Conservation (phyloP, 2,329 filamentous ascomycete species). For the Diaporthe sp. region DNA sequence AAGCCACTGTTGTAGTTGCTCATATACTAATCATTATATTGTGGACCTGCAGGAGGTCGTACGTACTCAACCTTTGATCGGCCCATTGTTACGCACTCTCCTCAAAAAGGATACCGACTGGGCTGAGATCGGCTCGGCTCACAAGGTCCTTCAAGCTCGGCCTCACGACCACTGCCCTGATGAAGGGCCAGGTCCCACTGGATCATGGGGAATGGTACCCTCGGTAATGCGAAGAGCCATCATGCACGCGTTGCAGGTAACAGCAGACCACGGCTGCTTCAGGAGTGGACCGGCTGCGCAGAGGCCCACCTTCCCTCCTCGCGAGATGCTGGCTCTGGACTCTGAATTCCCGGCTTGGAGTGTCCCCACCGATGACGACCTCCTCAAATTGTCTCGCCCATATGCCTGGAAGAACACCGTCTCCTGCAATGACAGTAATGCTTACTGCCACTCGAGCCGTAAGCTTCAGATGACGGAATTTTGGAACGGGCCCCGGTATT, state of each 20-base stretch:
- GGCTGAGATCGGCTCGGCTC: neutral
- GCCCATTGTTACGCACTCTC: neutral
- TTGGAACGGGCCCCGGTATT: neutral
- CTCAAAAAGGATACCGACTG: neutral
- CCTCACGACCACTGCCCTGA: neutral
- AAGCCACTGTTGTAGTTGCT: neutral
- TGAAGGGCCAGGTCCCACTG: neutral
- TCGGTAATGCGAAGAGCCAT: neutral
- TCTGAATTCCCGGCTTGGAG: conserved; percentile 13
- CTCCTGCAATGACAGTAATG: neutral
- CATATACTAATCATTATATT: neutral
- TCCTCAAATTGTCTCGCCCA: neutral
- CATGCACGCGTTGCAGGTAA: conserved; percentile 9
- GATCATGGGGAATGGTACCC: neutral
- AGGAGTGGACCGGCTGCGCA: neutral
- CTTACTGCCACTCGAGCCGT: neutral
- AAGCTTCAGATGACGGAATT: neutral
- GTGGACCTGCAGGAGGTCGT: neutral
- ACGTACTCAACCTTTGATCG: neutral
- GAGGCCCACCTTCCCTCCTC: neutral
- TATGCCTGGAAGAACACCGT: neutral
- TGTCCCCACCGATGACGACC: neutral
- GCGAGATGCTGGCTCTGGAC: neutral
- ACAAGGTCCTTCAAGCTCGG: conserved; percentile 14
- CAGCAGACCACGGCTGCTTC: neutral